These are phyloP conservation scores for Neocucurbitaria cava DNA, from an alignment of 2,329 filamentous ascomycete species.

Conservation along the genomic window DNA sequence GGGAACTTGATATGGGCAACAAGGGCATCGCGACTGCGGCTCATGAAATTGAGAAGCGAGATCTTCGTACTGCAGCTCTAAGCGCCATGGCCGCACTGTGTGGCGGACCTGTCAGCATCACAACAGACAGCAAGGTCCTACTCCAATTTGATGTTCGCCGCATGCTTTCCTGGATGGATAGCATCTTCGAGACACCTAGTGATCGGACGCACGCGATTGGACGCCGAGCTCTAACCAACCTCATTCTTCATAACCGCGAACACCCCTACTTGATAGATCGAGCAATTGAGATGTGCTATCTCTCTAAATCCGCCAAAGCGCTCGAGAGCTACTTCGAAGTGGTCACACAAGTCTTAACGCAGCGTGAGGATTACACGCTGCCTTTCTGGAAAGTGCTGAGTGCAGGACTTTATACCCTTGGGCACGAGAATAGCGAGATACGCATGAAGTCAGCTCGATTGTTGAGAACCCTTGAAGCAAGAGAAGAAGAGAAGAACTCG, in stretches of 20 bases:
- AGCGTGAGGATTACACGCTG: constrained; percentile 80
- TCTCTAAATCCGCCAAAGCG: constrained; percentile 79
- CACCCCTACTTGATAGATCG: constrained; percentile 85
- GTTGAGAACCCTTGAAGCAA: constrained; percentile 80
- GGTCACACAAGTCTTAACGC: constrained; percentile 83
- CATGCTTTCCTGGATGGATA: constrained; percentile 94
- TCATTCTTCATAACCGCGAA: constrained; percentile 89
- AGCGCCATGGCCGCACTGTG: constrained; percentile 96
- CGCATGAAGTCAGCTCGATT: constrained; percentile 86
- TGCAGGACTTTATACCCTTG: constrained; percentile 88
- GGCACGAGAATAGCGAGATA: constrained; percentile 88
- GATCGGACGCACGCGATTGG: constrained; percentile 93
- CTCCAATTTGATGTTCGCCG: constrained; percentile 91
- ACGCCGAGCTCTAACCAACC: constrained; percentile 82
- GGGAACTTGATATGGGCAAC: constrained; percentile 75
- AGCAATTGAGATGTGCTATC: constrained; percentile 90
- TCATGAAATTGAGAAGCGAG: constrained; percentile 96
- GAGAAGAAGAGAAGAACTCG: constrained; percentile 61
- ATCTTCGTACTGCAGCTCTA: constrained; percentile 85
- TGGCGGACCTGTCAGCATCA: constrained; percentile 80
- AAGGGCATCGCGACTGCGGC: constrained; percentile 81
- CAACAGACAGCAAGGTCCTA: constrained; percentile 84
- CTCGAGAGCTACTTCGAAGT: constrained; percentile 96
- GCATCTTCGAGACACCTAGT: constrained; percentile 90
- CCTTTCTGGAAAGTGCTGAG: constrained; percentile 92